Percentiles rank a stretch among this genome's conserved stretches.
Evolutionary conservation across 2,329 filamentous ascomycete species (phyloP).

Genomic region (Fusarium cyanostomum): DNA sequence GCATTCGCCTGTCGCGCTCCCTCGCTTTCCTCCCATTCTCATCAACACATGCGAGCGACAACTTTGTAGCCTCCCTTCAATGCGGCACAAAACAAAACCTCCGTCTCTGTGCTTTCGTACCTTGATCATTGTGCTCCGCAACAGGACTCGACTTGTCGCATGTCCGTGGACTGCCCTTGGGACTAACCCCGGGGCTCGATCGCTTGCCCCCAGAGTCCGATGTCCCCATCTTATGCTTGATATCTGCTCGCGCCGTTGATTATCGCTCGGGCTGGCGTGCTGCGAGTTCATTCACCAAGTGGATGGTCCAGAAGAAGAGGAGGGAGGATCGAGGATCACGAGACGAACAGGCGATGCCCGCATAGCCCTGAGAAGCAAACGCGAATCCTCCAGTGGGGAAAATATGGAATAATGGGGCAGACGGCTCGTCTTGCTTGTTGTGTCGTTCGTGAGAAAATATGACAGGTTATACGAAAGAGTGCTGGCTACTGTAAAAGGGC

Average conservation of each 20-base stretch:
- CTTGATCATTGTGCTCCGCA: slow-evolving; percentile 14
- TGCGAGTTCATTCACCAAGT: not conserved
- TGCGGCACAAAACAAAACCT: not conserved
- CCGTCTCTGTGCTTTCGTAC: not conserved
- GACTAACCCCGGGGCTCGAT: slow-evolving; percentile 11
- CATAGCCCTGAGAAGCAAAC: not conserved
- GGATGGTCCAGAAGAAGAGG: not conserved
- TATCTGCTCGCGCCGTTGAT: not conserved
- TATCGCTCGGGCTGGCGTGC: not conserved
- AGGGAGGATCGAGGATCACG: not conserved
- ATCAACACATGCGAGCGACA: too few species aligned
- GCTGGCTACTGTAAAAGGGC: not conserved
- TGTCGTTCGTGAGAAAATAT: slow-evolving; percentile 7
- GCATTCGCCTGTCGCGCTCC: not conserved
- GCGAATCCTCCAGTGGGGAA: not conserved
- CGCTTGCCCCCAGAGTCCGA: slow-evolving; percentile 4
- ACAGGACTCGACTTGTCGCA: not conserved
- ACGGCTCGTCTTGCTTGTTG: not conserved
- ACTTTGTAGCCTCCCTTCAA: not conserved
- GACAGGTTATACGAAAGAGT: slow-evolving; percentile 13
- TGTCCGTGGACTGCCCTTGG: not conserved
- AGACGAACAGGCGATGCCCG: not conserved
- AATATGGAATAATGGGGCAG: not conserved
- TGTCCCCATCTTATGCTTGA: slow-evolving; percentile 6
- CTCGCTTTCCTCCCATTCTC: not conserved